Base-by-base conservation (phyloP, 495 filamentous ascomycete genomes). In the Penicillium nucicola region DNA sequence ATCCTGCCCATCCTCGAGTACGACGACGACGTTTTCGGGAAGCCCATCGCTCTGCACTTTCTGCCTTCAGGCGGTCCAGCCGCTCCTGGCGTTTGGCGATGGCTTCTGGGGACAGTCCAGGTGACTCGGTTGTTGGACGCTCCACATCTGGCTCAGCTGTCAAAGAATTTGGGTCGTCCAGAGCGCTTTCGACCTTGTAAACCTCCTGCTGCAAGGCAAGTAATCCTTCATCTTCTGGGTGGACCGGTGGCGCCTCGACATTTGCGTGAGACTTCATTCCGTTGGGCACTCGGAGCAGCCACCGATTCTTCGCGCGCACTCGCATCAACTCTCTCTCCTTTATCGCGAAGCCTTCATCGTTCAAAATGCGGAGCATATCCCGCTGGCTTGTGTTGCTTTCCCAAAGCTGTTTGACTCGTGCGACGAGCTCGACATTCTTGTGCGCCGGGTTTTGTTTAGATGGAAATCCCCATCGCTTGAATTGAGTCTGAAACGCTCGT, bases 381-480 rank as follows among this genome's bases (percentile, higher is more conserved):
- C 78, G 78, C 56, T 88, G 86, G 32, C 66, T 76, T 3, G 78
- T 73, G 53, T 92, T 92, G 30, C 70, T 69, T 60, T 87, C 84
- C 88, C 88, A 93, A 52, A 93, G 79, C 72, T 90, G 77, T 51
- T 82, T 81, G 36, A 89, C 78, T 1, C 88, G 78, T 3, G 74
- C 78, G 15, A 88, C 80, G 9, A 93, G 77, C 11, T 68, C 70
- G 19, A 72, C 65, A 59, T 88, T 86, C 58, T 84, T 85, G 64
- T 86, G 84, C 5, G 80, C 80, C 9, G 82, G 84, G 53, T 82
- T 84, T 52, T 84, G 81, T 63, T 87, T 89, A 50, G 75, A 80
- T 3, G 89, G 88, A 51, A 92, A 93, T 0, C 79, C 77, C 89
- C 89, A 93, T 64, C 81, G 75, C 58, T 82, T 85, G 68, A 89